These are phyloP conservation scores for Diaporthe longicolla DNA, from an alignment of 2,329 filamentous ascomycete genomes.

Conservation along the genomic window DNA sequence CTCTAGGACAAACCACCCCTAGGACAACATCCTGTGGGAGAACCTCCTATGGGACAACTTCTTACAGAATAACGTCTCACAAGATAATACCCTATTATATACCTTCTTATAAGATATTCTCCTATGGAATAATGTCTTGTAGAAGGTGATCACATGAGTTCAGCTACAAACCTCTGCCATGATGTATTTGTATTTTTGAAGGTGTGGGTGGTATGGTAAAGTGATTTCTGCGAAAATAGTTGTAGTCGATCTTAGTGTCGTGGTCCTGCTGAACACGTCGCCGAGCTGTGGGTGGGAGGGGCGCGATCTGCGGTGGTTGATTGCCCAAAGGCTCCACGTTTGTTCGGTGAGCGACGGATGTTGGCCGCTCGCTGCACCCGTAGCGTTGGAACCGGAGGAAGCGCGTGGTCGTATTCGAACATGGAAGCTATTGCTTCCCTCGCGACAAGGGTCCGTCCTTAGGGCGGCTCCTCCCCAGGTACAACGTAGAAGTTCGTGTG, in stretches of 20 bases:
- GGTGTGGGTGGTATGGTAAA: no score
- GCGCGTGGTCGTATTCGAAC: conserved; percentile 17
- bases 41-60: no score
- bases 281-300: background rate
- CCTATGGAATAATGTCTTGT: no score
- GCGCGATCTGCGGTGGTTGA: conserved; percentile 8
- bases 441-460: background rate
- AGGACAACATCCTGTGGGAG: no score
- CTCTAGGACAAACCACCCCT: no score
- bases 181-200: no score
- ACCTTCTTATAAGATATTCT: no score
- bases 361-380: conserved; percentile 18
- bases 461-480: background rate
- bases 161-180: no score
- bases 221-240: background rate
- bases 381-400: conserved; percentile 6
- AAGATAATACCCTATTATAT: no score
- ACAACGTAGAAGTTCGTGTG: background rate
- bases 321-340: background rate
- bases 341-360: conserved; percentile 28
- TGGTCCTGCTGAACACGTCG: background rate
- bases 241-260: background rate
- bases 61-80: no score
- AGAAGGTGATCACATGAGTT: no score
- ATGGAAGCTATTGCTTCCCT: background rate